These are phyloP conservation scores for Leptodontidium sp. DNA, from an alignment of 2,329 filamentous ascomycete species.

Conservation along the genomic window DNA sequence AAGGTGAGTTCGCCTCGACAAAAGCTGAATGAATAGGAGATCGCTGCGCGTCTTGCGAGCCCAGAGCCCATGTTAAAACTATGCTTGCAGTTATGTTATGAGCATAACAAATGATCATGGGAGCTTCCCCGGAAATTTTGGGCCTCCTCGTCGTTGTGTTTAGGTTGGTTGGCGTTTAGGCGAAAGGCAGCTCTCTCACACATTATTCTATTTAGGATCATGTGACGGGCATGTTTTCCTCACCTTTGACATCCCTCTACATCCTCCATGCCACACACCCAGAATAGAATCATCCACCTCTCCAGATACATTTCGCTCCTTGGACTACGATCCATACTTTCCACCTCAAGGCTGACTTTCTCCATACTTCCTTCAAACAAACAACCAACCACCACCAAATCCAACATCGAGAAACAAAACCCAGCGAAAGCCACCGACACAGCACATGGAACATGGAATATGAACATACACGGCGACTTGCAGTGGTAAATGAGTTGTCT, in stretches of 20 bases:
- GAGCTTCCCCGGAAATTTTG: too few species aligned
- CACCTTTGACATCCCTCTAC: not conserved
- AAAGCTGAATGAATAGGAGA: too few species aligned
- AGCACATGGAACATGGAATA: not conserved
- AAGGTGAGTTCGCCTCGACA: too few species aligned
- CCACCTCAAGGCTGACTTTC: not conserved
- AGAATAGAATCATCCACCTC: not conserved
- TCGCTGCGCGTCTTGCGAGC: too few species aligned
- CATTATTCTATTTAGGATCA: not conserved
- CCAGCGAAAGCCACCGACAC: constrained; percentile 4
- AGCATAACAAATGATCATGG: too few species aligned
- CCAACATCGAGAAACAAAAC: not conserved
- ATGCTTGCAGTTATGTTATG: too few species aligned
- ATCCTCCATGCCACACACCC: not conserved
- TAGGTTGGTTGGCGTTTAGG: too few species aligned
- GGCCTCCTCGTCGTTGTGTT: too few species aligned
- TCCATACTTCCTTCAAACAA: not conserved
- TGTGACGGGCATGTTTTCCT: not conserved
- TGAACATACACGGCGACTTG: too few species aligned
- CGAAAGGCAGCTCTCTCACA: too few species aligned
- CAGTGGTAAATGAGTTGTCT: not conserved
- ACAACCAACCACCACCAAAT: not conserved
- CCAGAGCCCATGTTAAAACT: too few species aligned
- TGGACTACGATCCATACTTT: too few species aligned
- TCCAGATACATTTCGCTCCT: not conserved